Evolutionary conservation across 345 rosid species (phyloP).

Genomic region (Eucalyptus microcorys): DNA sequence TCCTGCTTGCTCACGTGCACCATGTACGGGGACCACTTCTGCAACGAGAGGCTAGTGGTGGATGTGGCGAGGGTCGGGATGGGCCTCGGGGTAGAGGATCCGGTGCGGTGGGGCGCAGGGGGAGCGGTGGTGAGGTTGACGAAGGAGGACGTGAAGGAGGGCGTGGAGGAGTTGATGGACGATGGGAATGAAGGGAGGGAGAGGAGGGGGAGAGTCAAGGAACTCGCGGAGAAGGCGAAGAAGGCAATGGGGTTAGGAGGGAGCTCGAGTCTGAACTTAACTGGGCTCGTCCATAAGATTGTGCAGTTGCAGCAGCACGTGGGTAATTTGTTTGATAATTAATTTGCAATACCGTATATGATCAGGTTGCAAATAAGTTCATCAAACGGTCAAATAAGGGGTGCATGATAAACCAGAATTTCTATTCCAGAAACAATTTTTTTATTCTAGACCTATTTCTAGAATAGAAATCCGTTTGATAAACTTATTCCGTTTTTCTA

Average conservation of each 20-base stretch:
- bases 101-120: background rate
- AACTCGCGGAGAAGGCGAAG: slow-evolving; percentile 1
- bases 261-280: slow-evolving; percentile 2
- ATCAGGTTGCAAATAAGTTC: no score
- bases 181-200: background rate
- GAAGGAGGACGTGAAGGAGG: slow-evolving; percentile 1
- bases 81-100: background rate
- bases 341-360: background rate
- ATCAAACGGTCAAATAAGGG: no score
- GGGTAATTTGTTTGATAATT: background rate
- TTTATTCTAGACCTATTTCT: no score
- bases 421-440: no score
- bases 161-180: slow-evolving; percentile 1
- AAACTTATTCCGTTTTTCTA: no score
- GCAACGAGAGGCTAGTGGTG: slow-evolving; percentile 15
- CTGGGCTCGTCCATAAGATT: background rate
- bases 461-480: no score
- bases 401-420: no score
- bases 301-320: background rate
- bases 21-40: slow-evolving; percentile 21
- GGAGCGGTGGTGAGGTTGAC: background rate
- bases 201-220: background rate
- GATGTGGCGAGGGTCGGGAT: slow-evolving; percentile 5
- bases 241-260: slow-evolving; percentile 11
- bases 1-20: slow-evolving; percentile 23